These are phyloP conservation scores for Neurospora sp. DNA, from an alignment of 495 filamentous ascomycete genomes.

Conservation along the genomic window DNA sequence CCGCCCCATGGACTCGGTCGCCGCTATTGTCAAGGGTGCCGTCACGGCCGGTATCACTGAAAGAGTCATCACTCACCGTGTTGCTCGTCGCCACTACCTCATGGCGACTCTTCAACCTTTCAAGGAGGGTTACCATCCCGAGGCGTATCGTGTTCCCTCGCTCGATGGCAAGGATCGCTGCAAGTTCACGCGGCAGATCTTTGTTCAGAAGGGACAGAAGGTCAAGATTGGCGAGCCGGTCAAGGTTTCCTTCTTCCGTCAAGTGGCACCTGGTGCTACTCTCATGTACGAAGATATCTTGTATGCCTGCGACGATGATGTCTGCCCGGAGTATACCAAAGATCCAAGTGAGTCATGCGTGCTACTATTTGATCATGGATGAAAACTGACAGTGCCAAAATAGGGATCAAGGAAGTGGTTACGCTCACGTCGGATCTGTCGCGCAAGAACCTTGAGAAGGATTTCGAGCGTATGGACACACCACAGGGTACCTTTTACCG, in stretches of 20 bases:
- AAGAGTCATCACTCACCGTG: constrained; percentile 89
- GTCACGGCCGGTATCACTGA: constrained; percentile 91
- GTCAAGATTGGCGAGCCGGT: constrained; percentile 99
- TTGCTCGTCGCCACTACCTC: constrained; percentile 96
- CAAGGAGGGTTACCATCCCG: constrained; percentile 96
- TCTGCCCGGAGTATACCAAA: constrained; percentile 97
- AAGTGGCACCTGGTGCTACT: constrained; percentile 93
- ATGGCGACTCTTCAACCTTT: constrained; percentile 99
- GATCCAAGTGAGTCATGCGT: constrained; percentile 77
- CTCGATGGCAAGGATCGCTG: constrained; percentile 95
- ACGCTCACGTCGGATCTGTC: constrained; percentile 95
- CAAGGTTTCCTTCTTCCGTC: constrained; percentile 97
- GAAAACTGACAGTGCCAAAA: constrained; percentile 19
- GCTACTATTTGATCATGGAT: background rate
- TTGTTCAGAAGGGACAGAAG: constrained; percentile 96
- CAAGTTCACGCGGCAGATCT: constrained; percentile 98
- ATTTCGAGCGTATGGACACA: constrained; percentile 99
- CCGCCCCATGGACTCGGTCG: constrained; percentile 67
- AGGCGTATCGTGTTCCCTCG: constrained; percentile 93
- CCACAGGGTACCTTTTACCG: constrained; percentile 98
- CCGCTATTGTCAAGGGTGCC: constrained; percentile 67
- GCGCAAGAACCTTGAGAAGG: constrained; percentile 96
- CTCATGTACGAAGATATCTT: constrained; percentile 99
- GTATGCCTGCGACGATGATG: constrained; percentile 96
- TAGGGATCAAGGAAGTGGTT: constrained; percentile 98